phyloP scores from a whole-genome alignment of 1,284 basidiomycete species.

The Cutaneotrichosporon dermatis region DNA sequence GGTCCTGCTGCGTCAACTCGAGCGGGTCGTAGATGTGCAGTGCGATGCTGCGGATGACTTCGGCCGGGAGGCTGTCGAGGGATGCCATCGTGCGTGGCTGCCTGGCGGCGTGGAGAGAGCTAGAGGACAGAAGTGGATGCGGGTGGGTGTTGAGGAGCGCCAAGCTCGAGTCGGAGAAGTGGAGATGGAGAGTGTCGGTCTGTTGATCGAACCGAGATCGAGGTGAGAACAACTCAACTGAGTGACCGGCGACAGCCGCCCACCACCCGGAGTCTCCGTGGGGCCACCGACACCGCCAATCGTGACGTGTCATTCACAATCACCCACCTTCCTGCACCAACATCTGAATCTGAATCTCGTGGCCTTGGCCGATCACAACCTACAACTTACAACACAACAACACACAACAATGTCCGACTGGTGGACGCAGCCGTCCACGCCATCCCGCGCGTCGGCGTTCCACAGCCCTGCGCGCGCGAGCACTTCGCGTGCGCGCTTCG shows the following conservation, averaged over 20 bases:
- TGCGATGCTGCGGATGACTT: slow-evolving; percentile 33
- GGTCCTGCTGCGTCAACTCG: slow-evolving; percentile 39
- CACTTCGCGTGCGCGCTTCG: slow-evolving; percentile 19
- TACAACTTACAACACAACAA: background rate
- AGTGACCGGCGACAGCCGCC: too few species aligned
- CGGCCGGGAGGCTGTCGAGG: slow-evolving; percentile 29
- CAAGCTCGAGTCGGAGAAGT: too few species aligned
- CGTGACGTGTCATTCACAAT: too few species aligned
- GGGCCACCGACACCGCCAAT: too few species aligned
- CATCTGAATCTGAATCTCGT: too few species aligned
- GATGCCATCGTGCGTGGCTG: background rate
- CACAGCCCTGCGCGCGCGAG: slow-evolving; percentile 8
- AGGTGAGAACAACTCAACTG: too few species aligned
- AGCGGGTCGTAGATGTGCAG: slow-evolving; percentile 40
- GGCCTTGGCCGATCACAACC: background rate
- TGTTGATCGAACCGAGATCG: too few species aligned
- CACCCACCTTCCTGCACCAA: too few species aligned
- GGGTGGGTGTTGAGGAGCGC: too few species aligned
- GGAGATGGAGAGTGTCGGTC: too few species aligned
- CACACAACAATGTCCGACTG: slow-evolving; percentile 19
- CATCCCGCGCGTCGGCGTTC: slow-evolving; percentile 9
- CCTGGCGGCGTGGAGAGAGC: too few species aligned
- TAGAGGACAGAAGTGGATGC: background rate
- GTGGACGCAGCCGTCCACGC: slow-evolving; percentile 20
- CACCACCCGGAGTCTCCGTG: too few species aligned